These are phyloP conservation scores for Aspergillus leporis DNA, from an alignment of 495 filamentous ascomycete genomes.

Conservation along the genomic window DNA sequence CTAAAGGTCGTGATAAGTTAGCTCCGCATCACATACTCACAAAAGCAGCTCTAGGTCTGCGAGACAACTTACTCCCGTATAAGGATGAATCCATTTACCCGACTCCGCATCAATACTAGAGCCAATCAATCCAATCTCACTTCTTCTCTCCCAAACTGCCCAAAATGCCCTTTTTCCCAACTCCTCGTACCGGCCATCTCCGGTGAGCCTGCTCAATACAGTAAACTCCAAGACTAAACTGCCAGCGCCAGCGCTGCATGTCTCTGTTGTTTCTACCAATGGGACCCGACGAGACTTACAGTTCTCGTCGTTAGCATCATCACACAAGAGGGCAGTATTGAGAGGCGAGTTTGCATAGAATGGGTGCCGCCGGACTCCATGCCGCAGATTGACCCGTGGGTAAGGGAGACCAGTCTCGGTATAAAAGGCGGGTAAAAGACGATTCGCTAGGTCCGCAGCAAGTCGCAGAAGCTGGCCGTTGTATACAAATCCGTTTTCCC, in stretches of 20 bases:
- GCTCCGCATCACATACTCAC: slow-evolving; percentile 1
- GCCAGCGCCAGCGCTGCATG: slow-evolving; percentile 92
- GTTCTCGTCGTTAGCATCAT: slow-evolving; percentile 30
- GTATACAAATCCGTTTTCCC: slow-evolving; percentile 80
- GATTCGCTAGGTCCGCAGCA: slow-evolving; percentile 77
- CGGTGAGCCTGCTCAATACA: slow-evolving; percentile 83
- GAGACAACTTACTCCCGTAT: slow-evolving; percentile 60
- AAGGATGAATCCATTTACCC: slow-evolving; percentile 84
- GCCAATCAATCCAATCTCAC: slow-evolving; percentile 83
- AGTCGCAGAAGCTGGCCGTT: slow-evolving; percentile 86
- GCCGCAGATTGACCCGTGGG: slow-evolving; percentile 87
- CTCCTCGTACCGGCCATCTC: slow-evolving; percentile 82
- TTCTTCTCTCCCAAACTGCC: slow-evolving; percentile 88
- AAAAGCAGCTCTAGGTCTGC: not conserved
- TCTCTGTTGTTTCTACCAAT: slow-evolving; percentile 81
- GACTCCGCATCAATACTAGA: slow-evolving; percentile 90
- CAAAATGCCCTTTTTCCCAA: slow-evolving; percentile 90
- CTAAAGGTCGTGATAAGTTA: slow-evolving; percentile 26
- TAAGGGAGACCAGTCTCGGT: slow-evolving; percentile 90
- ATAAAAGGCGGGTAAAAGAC: slow-evolving; percentile 87
- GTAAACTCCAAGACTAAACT: slow-evolving; percentile 93
- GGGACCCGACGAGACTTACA: slow-evolving; percentile 30
- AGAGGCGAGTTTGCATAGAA: slow-evolving; percentile 83
- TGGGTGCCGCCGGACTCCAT: slow-evolving; percentile 67
- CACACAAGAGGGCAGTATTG: slow-evolving; percentile 43